Percentiles rank a stretch among this genome's conserved stretches.
phyloP scores from a whole-genome alignment of 2,329 filamentous ascomycete species.

The Talaromyces sp. region DNA sequence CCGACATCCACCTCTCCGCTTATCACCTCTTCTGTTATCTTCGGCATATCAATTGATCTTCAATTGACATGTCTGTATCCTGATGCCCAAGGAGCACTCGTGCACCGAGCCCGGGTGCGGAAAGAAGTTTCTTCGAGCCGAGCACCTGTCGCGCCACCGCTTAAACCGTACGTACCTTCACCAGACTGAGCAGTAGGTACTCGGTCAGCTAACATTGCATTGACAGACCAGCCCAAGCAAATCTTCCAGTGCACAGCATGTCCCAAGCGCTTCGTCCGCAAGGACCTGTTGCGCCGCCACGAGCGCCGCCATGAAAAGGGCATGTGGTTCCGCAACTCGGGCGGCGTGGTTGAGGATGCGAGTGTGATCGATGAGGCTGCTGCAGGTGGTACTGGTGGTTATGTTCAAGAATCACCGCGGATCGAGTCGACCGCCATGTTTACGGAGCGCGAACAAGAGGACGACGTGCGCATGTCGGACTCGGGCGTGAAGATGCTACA shows the following conservation, averaged over 20 bases:
- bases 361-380: background rate
- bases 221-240: slow-evolving; percentile 14
- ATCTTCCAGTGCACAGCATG: slow-evolving; percentile 17
- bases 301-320: slow-evolving; percentile 22
- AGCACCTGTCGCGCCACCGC: slow-evolving; percentile 16
- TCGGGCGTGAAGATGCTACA: slow-evolving; percentile 2
- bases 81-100: slow-evolving; percentile 13
- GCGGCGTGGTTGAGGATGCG: slow-evolving; percentile 12
- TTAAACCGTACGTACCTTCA: slow-evolving; percentile 13
- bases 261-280: slow-evolving; percentile 18
- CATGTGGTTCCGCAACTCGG: slow-evolving; percentile 22
- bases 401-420: background rate
- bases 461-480: slow-evolving; percentile 5
- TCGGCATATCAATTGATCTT: too few relatives aligned
- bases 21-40: too few relatives aligned
- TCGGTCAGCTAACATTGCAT: background rate
- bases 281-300: slow-evolving; percentile 21
- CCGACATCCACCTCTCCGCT: background rate
- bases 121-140: slow-evolving; percentile 15
- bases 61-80: background rate
- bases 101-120: slow-evolving; percentile 16
- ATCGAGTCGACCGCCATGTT: slow-evolving; percentile 9
- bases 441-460: slow-evolving; percentile 8
- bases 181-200: too few relatives aligned
- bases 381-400: background rate